Base-by-base conservation (phyloP, 1,139 yeast genomes). In the Pneumocystis carinii region DNA sequence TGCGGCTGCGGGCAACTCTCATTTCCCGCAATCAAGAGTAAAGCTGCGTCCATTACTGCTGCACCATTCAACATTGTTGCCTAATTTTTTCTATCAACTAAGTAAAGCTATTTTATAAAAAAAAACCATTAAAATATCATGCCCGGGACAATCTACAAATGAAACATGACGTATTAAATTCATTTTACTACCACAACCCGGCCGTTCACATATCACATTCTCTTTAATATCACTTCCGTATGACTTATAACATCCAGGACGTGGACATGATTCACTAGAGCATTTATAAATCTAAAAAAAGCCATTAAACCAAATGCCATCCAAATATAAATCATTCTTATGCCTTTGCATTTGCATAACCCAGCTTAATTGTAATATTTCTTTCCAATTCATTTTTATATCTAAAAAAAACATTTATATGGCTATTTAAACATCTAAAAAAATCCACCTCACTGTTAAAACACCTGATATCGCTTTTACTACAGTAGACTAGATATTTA, bases 51-150 rank as follows among this genome's bases (percentile, higher is more conserved):
- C 99, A 94, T 94, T 70, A 94, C 98, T 17, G 99, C 99, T 57
- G 99, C 99, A 75, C 99, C 99, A 62, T 97, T 90, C 83, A 94
- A 85, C 99, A 94, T 94, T 70, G 98, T 94, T 82, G 97, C 90
- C 53, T 41, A 41, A 17, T 17, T 15, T 39, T 32, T 5, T 32
- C 8, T 32, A 12, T 39, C 17, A n/a, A 24, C 17, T 41, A 41
- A 41, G 17, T 15, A 39, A 39, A 17, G 27, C 12, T 17, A 17
- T 17, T 41, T 6, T 17, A 6, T 17, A n/a, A 17, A 15, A 39
- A 15, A 17, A 41, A 41, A 41, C 53, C 98, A 94, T 94, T 75
- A 94, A 85, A 80, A 94, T 92, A 81, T 94, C 99, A 87, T 94
- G 99, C 75, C 98, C 99, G 66, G 99, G 99, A 80, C 98, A 94